A percentile compares a stretch with the other conserved stretches of the same genome.
These are phyloP conservation scores for Atkinsonella texensis DNA, from an alignment of 2,329 filamentous ascomycete species.

Conservation along the genomic window DNA sequence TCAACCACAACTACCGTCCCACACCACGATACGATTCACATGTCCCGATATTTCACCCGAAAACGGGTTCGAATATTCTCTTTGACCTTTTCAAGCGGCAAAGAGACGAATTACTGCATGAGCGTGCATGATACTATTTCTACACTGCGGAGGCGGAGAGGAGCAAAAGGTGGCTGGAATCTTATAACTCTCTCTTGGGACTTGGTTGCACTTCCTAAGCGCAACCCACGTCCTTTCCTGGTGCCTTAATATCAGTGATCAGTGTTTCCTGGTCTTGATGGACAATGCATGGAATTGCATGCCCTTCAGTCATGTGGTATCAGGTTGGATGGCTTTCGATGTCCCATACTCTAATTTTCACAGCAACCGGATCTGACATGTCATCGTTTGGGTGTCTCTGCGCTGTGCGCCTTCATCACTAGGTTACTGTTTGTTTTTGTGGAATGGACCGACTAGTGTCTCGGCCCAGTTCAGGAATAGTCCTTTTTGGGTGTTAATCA, in stretches of 20 bases:
- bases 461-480: constrained; percentile 1
- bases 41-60: constrained; percentile 12
- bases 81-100: constrained; percentile 8
- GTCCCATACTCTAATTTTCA: background rate
- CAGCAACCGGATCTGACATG: background rate
- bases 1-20: background rate
- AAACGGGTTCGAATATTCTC: constrained; percentile 10
- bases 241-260: background rate
- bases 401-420: background rate
- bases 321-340: background rate
- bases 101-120: constrained; percentile 12
- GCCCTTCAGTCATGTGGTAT: background rate
- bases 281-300: background rate
- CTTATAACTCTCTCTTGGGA: background rate
- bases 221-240: background rate
- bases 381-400: constrained; percentile 1
- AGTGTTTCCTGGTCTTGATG: background rate
- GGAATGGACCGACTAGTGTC: background rate
- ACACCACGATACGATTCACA: constrained; percentile 9
- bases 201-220: background rate
- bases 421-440: background rate
- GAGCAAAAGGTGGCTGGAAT: background rate
- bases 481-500: constrained; percentile 1
- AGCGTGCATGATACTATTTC: constrained; percentile 16
- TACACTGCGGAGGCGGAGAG: background rate